Base-by-base conservation (phyloP, 2,329 filamentous ascomycete species). In the Epichloe hybrida region DNA sequence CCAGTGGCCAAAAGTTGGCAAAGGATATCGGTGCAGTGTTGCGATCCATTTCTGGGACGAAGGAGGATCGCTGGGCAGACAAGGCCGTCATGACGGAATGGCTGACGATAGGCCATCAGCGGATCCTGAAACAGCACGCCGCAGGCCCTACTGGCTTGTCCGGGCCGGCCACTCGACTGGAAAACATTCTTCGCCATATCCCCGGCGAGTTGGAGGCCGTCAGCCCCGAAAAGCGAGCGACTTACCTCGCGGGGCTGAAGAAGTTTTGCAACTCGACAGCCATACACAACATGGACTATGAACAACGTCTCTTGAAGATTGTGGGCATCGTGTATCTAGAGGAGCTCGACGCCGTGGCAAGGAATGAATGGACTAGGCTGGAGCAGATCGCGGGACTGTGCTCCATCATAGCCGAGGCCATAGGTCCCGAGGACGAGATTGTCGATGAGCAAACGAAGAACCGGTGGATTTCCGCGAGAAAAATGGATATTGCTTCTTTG, bases 301-400 rank as follows among this genome's bases (percentile, higher is more conserved):
- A 46, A 11, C 53, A 58, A 34, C 58, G 61, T 4, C 55, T 62
- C 3, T 36, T 34, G 2, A 57, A 50, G 17, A 54, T 67, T 34
- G 53, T 56, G 12, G 55, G 52, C 13, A 59, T 66, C 17, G 49
- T 62, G 5, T 64, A 58, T 17, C 23, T 62, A 5, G 49, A 53
- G 4, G 64, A 67, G 53, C 44, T 58, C 36, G 51, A 40, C 7
- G 58, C 58, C 3, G 51, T 66, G 31, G 46, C 43, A 11, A 50
- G 41, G 12, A 51, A 54, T 1, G 54, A 65, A 15, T 65, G 58
- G 58, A 51, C 53, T 2, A 57, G 64, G 23, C 54, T 66, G 41
- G 50, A 52, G 20, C 54, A 55, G n/a, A 60, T 59, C 15, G 57
- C 59, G 9, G 54, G 55, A 5, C 45, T 64, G 15, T 64, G 60